phyloP scores from a whole-genome alignment of 108 stramenopile species.

The Pseudonitzschia multiseries region DNA sequence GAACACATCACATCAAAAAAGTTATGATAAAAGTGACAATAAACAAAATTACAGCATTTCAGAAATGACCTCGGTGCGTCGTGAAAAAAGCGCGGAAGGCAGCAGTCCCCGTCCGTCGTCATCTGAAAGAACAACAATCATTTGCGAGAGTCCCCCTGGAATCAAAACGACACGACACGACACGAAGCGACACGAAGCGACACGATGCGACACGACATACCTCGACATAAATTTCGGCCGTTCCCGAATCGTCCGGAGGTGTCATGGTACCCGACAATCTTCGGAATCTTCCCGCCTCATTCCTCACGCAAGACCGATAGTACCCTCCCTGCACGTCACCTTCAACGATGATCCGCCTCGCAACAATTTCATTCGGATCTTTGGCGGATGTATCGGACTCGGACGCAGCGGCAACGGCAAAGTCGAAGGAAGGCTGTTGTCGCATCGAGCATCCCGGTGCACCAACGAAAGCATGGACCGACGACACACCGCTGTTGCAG shows the following conservation, averaged over 20 bases:
- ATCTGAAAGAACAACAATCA: background rate
- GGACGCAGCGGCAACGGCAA: background rate
- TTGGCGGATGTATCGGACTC: background rate
- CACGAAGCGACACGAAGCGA: too few relatives aligned
- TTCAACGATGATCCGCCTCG: conserved; percentile 59
- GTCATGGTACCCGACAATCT: conserved; percentile 79
- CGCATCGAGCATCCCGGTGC: background rate
- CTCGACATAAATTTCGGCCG: conserved; percentile 79
- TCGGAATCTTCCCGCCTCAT: conserved; percentile 79
- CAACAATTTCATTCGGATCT: conserved; percentile 44
- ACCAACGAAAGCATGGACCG: background rate
- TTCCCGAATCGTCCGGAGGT: conserved; percentile 58
- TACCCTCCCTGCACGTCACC: conserved; percentile 86
- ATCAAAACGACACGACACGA: too few relatives aligned
- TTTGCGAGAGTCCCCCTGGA: background rate
- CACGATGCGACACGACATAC: conserved; percentile 32
- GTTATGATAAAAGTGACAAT: too few relatives aligned
- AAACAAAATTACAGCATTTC: too few relatives aligned
- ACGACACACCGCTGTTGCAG: background rate
- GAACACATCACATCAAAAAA: too few relatives aligned
- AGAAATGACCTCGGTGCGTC: too few relatives aligned
- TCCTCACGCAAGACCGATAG: conserved; percentile 74
- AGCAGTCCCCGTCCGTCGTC: background rate
- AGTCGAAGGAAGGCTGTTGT: background rate
- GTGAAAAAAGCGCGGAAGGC: too few relatives aligned